phyloP scores from a whole-genome alignment of 2,329 filamentous ascomycete species.

The Zymoseptoria tritici region DNA sequence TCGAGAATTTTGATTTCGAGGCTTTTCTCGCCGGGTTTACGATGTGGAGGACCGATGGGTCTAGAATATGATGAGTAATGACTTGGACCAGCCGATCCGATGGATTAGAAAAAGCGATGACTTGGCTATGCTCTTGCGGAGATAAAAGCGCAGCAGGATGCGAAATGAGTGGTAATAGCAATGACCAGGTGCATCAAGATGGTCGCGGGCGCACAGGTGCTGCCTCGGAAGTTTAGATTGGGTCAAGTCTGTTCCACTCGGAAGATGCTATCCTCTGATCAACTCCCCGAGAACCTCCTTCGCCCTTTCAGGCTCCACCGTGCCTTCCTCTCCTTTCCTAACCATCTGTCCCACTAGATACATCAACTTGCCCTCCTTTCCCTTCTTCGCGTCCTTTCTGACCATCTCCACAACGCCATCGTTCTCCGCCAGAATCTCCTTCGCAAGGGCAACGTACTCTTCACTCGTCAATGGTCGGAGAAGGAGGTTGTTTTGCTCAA shows the following conservation, averaged over 20 bases:
- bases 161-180: not conserved
- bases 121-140: not conserved
- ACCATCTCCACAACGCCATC: constrained; percentile 54
- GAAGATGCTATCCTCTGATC: not conserved
- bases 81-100: not conserved
- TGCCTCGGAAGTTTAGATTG: not conserved
- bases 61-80: not conserved
- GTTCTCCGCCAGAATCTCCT: constrained; percentile 47
- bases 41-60: not conserved
- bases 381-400: constrained; percentile 51
- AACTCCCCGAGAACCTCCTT: constrained; percentile 42
- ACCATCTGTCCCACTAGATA: constrained; percentile 66
- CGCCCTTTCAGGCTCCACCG: constrained; percentile 54
- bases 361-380: constrained; percentile 57
- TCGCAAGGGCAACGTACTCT: constrained; percentile 51
- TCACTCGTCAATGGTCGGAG: constrained; percentile 48
- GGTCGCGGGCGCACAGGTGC: not conserved
- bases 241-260: not conserved
- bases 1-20: not conserved
- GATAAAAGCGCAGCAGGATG: not conserved
- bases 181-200: not conserved
- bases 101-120: not conserved
- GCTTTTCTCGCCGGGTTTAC: not conserved
- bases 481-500: constrained; percentile 50
- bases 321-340: constrained; percentile 51